Evolutionary conservation across 225 moss, liverwort and hornwort species (phyloP).

Genomic region (Neckera pumila): DNA sequence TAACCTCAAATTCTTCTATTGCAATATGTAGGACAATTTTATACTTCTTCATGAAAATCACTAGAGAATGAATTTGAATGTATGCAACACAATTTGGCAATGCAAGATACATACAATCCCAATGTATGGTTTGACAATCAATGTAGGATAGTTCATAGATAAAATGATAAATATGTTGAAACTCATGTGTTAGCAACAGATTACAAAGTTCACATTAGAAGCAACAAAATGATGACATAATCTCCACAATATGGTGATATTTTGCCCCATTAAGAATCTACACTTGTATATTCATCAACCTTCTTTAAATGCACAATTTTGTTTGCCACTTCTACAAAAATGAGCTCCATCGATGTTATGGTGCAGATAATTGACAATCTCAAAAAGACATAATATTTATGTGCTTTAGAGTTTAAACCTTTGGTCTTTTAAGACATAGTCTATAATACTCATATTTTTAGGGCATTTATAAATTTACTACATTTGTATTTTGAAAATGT

Average conservation of each 20-base stretch:
- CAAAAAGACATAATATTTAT: background rate
- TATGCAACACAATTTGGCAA: background rate
- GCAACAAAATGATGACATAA: background rate
- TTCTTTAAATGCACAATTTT: background rate
- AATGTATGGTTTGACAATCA: background rate
- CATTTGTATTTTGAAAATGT: background rate
- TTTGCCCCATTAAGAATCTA: background rate
- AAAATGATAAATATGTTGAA: background rate
- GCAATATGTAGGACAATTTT: background rate
- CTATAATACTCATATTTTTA: background rate
- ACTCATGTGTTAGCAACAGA: background rate
- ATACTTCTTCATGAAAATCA: background rate
- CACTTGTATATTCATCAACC: background rate
- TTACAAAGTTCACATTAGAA: background rate
- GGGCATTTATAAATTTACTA: background rate
- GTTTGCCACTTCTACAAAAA: background rate
- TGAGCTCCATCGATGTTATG: background rate
- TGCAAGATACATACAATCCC: background rate
- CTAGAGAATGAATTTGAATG: background rate
- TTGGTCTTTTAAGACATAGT: background rate
- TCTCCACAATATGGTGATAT: background rate
- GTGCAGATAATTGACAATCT: background rate
- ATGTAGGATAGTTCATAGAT: background rate
- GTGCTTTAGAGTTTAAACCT: background rate
- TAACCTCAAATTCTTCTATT: background rate